A percentile compares a stretch with the other conserved stretches of the same genome.
Evolutionary conservation across 805 yeast genomes (phyloP).

Genomic region (Millerozyma miso): DNA sequence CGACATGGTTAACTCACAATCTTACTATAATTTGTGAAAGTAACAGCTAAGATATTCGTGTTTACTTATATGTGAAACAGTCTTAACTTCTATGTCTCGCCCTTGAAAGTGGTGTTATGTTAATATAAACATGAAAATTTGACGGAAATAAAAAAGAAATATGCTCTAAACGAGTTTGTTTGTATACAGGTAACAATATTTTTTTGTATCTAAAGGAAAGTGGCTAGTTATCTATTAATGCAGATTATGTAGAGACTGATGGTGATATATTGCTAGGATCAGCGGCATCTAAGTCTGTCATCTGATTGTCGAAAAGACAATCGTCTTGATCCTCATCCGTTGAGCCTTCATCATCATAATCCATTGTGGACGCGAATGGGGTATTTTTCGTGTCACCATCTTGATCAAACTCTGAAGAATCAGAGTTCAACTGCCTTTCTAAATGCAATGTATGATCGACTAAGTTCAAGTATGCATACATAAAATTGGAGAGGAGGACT

Average conservation of each 20-base stretch:
- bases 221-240: background rate
- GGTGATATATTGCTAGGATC: constrained; percentile 1
- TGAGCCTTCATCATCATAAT: constrained; percentile 2
- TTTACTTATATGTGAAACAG: background rate
- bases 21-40: too few species aligned
- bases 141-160: background rate
- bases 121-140: background rate
- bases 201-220: background rate
- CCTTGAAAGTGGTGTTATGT: constrained; percentile 1
- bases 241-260: background rate
- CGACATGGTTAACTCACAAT: constrained; percentile 9
- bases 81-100: constrained; percentile 1
- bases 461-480: constrained; percentile 93
- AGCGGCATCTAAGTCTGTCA: constrained; percentile 8
- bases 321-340: constrained; percentile 2
- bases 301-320: constrained; percentile 1
- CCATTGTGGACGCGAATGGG: constrained; percentile 3
- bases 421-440: constrained; percentile 48
- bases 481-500: constrained; percentile 88
- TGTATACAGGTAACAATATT: background rate
- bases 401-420: constrained; percentile 6
- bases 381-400: constrained; percentile 7
- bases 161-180: background rate
- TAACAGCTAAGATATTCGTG: too few species aligned
- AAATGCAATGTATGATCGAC: constrained; percentile 86